These are phyloP conservation scores for Umbelopsis sp. DNA, from an alignment of 192 early-diverging fungal species.

Conservation along the genomic window DNA sequence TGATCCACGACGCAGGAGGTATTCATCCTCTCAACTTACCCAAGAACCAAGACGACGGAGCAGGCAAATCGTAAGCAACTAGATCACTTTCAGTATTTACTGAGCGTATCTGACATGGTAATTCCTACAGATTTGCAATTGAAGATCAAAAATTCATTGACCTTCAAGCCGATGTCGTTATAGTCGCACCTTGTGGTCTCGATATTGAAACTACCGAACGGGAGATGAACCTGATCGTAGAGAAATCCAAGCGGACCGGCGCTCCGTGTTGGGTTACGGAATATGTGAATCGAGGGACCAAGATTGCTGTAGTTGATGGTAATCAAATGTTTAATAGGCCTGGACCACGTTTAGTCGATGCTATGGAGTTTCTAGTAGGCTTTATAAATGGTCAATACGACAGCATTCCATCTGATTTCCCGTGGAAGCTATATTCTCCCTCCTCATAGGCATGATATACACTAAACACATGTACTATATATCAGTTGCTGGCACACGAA, in stretches of 20 bases:
- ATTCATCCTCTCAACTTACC: constrained; percentile 48
- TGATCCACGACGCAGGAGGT: constrained; percentile 51
- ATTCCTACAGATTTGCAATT: constrained; percentile 33
- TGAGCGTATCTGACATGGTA: not conserved
- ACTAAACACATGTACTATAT: too few species aligned
- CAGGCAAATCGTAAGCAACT: constrained; percentile 46
- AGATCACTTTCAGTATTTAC: not conserved
- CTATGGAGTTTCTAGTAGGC: constrained; percentile 48
- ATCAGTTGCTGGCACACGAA: not conserved
- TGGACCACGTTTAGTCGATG: constrained; percentile 49
- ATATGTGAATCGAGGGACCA: constrained; percentile 34
- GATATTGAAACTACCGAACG: constrained; percentile 41
- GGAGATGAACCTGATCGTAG: not conserved
- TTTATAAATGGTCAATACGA: constrained; percentile 47
- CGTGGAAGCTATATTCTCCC: constrained; percentile 35
- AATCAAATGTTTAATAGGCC: constrained; percentile 62
- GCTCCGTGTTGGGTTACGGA: constrained; percentile 34
- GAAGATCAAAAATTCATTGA: constrained; percentile 33
- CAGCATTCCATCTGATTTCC: constrained; percentile 48
- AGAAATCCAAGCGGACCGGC: not conserved
- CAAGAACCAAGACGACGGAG: constrained; percentile 29
- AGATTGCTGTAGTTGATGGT: constrained; percentile 50
- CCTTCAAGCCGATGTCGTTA: constrained; percentile 41
- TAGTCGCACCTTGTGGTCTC: constrained; percentile 55
- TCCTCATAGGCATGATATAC: not conserved